Percentiles rank a stretch among this genome's conserved stretches.
Evolutionary conservation across 2,329 filamentous ascomycete species (phyloP).

Genomic region (Acarospora socialis): DNA sequence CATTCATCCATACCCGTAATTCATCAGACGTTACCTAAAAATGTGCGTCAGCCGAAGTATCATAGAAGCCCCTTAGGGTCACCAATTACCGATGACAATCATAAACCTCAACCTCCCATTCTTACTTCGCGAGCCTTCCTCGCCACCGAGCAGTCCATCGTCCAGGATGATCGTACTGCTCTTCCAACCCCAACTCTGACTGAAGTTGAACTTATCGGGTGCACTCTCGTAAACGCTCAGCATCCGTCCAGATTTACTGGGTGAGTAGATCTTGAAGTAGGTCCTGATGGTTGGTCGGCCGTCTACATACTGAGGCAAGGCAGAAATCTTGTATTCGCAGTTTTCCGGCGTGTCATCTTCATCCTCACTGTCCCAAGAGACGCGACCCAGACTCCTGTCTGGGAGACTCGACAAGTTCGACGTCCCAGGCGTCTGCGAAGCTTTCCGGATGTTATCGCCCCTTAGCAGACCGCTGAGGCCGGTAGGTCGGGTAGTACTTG

Average conservation of each 20-base stretch:
- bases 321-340: constrained; percentile 24
- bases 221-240: constrained; percentile 45
- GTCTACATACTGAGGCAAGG: constrained; percentile 41
- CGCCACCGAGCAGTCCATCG: constrained; percentile 16
- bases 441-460: constrained; percentile 13
- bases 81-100: constrained; percentile 39
- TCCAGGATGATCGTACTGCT: constrained; percentile 44
- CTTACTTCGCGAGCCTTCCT: constrained; percentile 26
- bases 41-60: neutral
- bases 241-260: constrained; percentile 42
- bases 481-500: constrained; percentile 7
- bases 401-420: constrained; percentile 10
- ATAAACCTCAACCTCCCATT: constrained; percentile 42
- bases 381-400: constrained; percentile 7
- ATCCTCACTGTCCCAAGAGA: constrained; percentile 18
- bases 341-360: too few species aligned
- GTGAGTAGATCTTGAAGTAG: constrained; percentile 49
- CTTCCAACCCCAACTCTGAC: constrained; percentile 48
- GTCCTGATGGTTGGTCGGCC: constrained; percentile 43
- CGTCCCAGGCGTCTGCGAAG: constrained; percentile 15
- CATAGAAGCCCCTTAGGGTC: neutral
- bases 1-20: neutral
- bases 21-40: neutral
- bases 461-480: constrained; percentile 17
- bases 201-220: constrained; percentile 45